Base-by-base conservation (phyloP, 805 yeast genomes). In the Kluyveromyces starmeri region DNA sequence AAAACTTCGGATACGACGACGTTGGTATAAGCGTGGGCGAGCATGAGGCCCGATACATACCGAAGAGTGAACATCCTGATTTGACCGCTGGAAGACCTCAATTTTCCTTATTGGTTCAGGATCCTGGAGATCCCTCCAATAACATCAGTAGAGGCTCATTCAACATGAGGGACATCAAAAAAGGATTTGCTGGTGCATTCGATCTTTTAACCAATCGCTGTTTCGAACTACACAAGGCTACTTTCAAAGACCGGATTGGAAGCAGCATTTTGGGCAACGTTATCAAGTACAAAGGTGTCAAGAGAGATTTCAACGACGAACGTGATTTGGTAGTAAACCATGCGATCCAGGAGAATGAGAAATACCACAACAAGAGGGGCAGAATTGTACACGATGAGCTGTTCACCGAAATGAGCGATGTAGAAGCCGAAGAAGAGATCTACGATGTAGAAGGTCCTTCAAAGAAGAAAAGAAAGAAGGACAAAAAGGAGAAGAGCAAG, bases 151-250 rank as follows among this genome's bases (percentile, higher is more conserved):
- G 95, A 45, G 83, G 95, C 4, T 77, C 94, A 2, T 84, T 76
- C 61, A 86, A 86, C 53, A 62, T 84, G 27, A 60, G 84, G 24
- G 83, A 79, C 47, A 70, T 89, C 37, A 83, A 82, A 51, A 77
- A 84, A 46, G 84, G 95, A 0, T 86, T 89, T 61, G 78, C 79
- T 12, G 95, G 95, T 26, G 95, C 96, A 0, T 86, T 68, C 61
- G 92, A 83, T 50, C 53, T 85, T 35, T 61, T 86, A 22, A 72
- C 77, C 0, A 80, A 78, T 45, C 73, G 76, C 44, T 83, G 95
- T 52, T 84, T 78, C 55, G 83, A 75, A 28, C 61, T 85, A 58
- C 71, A 83, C 46, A 57, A 61, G 10, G 75, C 84, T 0, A 64
- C 83, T 0, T 80, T 78, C 48, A 78, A 73, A 47, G 68, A 71